phyloP scores from a whole-genome alignment of 2,329 filamentous ascomycete species.

The Ceratocystis diversiconidia region DNA sequence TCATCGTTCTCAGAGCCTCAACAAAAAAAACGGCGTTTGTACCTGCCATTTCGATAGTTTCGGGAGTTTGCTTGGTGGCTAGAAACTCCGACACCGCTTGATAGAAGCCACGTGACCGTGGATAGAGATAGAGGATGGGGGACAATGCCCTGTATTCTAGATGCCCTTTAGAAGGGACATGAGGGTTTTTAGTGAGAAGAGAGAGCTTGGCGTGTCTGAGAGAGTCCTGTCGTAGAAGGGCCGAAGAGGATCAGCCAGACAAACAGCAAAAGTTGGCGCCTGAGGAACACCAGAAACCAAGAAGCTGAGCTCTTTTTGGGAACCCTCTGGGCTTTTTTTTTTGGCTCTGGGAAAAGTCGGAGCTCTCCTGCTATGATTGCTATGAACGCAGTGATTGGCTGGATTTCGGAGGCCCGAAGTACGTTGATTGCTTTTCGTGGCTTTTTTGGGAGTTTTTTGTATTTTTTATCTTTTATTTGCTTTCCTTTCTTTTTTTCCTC shows the following conservation, averaged over 20 bases:
- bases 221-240: no score
- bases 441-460: neutral
- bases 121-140: neutral
- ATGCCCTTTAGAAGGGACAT: neutral
- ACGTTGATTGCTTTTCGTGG: neutral
- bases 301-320: neutral
- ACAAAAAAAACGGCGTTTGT: constrained; percentile 6
- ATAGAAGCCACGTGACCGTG: constrained; percentile 4
- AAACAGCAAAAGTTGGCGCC: no score
- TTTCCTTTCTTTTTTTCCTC: neutral
- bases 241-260: no score
- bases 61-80: neutral
- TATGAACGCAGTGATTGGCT: neutral
- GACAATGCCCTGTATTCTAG: constrained; percentile 2
- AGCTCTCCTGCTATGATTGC: neutral
- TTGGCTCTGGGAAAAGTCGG: neutral
- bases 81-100: constrained; percentile 16
- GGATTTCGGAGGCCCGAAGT: no score
- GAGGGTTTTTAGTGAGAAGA: no score
- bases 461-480: neutral
- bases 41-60: constrained; percentile 2
- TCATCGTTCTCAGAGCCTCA: no score
- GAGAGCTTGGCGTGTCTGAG: no score
- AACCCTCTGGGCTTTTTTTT: constrained; percentile 6
- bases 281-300: neutral